Evolutionary conservation across 164 flowering plant species (phyloP), one percentile per base, ranked within the genome.

Genomic region (Protea cynaroides): DNA sequence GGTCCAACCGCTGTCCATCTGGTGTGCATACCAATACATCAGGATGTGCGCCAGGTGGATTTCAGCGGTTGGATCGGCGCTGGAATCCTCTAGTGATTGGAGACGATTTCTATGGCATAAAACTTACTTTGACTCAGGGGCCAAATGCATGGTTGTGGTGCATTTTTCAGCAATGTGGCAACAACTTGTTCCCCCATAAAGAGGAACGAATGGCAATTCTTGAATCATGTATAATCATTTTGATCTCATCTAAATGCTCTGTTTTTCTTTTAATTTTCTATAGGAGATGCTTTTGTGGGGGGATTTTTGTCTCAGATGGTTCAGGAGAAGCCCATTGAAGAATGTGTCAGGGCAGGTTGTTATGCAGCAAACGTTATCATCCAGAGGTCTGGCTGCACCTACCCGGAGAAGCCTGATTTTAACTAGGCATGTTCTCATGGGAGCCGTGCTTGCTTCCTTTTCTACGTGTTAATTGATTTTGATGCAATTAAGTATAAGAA

Each of bases 211-310:
- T 29, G 34, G 34, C 2, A 29, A 29, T 3, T 29, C 14, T 12
- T 40, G 46, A 40, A 40, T 40, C 46, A 12, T 9, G 14, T 40
- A 40, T 12, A 40, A 40, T 12, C 14, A 12, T 40, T 9, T 40
- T 40, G 46, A 40, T 40, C 46, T 40, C 46, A 40, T 8, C 46
- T 10, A 49, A 43, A 19, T 49, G 21, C 8, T 34, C 18, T 0
- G 17, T 49, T 56, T 19, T 19, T 14, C 14, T 52, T 53, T 18
- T 8, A 18, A 51, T 24, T 50, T 56, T 47, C 15, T 58, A 64
- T 68, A 92, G 97, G 98, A 12, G 97, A 92, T 84, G 97, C 98
- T 34, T 92, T 88, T 79, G 98, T 88, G 29, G 98, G 98, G 15
- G 96, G 97, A 54, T 90, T 88, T 79, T 55, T 94, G 73, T 89